These are phyloP conservation scores for Lactifluus echinatus DNA, from an alignment of 768 basidiomycete genomes.

Conservation along the genomic window DNA sequence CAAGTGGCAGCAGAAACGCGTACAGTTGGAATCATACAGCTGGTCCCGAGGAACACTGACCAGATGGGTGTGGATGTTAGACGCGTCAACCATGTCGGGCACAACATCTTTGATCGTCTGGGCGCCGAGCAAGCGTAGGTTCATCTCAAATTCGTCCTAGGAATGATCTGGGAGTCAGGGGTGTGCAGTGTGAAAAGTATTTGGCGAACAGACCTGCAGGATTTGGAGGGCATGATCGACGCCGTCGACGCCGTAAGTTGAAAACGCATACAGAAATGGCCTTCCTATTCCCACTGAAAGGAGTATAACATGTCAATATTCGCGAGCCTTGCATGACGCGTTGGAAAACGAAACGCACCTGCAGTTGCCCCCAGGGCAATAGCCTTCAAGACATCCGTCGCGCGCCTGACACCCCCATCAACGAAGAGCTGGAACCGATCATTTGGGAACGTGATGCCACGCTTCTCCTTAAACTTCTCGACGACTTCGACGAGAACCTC, in stretches of 20 bases:
- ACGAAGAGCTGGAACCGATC: slow-evolving; percentile 77
- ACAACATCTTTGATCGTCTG: slow-evolving; percentile 68
- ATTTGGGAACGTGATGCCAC: slow-evolving; percentile 68
- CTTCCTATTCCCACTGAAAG: slow-evolving; percentile 68
- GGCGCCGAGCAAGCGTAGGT: slow-evolving; percentile 87
- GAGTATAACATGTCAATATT: neutral
- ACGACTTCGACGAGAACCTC: slow-evolving; percentile 60
- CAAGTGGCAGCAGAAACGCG: slow-evolving; percentile 28
- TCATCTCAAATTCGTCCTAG: slow-evolving; percentile 98
- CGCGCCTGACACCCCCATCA: slow-evolving; percentile 91
- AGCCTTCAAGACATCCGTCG: slow-evolving; percentile 85
- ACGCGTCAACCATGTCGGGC: slow-evolving; percentile 85
- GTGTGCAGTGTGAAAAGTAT: neutral
- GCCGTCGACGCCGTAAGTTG: slow-evolving; percentile 81
- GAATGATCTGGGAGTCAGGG: slow-evolving; percentile 1
- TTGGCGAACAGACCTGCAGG: slow-evolving; percentile 42
- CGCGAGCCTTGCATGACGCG: neutral
- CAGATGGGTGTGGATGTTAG: slow-evolving; percentile 55
- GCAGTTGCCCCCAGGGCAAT: slow-evolving; percentile 86
- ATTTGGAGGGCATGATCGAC: slow-evolving; percentile 79
- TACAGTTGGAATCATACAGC: slow-evolving; percentile 79
- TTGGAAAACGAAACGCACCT: slow-evolving; percentile 34
- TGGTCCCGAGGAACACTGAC: slow-evolving; percentile 61
- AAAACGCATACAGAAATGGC: slow-evolving; percentile 84
- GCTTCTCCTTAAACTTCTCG: slow-evolving; percentile 50